Base-by-base conservation (phyloP, 2,329 filamentous ascomycete genomes). In the Pseudogymnoascus sp. region DNA sequence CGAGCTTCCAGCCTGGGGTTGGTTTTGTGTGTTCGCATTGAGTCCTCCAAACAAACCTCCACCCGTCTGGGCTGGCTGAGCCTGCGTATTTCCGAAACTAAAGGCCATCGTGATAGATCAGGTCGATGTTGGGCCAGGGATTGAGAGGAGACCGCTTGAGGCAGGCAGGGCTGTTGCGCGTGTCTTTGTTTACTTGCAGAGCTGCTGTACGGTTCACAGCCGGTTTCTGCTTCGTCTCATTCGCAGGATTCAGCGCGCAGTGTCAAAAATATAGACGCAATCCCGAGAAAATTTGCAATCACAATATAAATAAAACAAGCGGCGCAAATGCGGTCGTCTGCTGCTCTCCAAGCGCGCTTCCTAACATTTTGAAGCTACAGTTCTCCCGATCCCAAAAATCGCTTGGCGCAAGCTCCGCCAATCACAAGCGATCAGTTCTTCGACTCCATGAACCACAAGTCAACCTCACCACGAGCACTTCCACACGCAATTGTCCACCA, bases 21-120 rank as follows among this genome's bases (percentile, higher is more conserved):
- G 63, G 15, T 46, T 61, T 53, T 59, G 40, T 62, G 21, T 60
- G 19, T 38, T 63, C 7, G 35, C 13, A 37, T 37, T 42, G 33
- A 42, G 59, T 60, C 35, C 59, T 26, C 67, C 67, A 62, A 69
- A 69, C 17, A 67, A 64, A 29, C 62, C 61, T 26, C 66, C 65
- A 26, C 59, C 59, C 19, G 63, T 44, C 17, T 61, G 62, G 10
- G 62, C 53, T 29, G 62, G 59, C 59, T 60, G 33, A 26, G 59
- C 19, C 59, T 56, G 50, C 7, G 50, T 56, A 21, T 33, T 56
- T 56, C 59, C 59, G 38, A 60, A 60, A 33, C 59, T 60, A 35
- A 60, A 60, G 21, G 35, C 19, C 59, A 60, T 60, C 38, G 59
- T 60, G 35, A 60, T 60, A 42, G 29, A 56, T 56, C 31, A 21